Conservation (phyloP, 371 early-diverging fungal genomes). For the Apophysomyces sp. region DNA sequence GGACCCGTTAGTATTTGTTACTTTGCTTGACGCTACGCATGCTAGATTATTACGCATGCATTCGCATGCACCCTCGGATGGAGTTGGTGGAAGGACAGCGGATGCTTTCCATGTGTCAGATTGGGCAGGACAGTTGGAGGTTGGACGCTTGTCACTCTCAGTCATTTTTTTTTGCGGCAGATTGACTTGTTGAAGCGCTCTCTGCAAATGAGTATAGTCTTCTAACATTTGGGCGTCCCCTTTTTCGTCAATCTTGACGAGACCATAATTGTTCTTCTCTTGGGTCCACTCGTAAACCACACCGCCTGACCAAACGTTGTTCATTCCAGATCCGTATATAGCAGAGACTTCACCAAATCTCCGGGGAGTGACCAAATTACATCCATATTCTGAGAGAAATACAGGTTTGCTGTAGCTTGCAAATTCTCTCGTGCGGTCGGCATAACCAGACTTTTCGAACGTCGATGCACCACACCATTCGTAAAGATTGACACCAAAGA, state of each 20-base stretch:
- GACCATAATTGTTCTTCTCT: constrained; percentile 77
- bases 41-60: constrained; percentile 67
- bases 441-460: constrained; percentile 60
- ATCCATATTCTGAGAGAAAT: constrained; percentile 67
- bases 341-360: constrained; percentile 60
- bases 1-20: constrained; percentile 21
- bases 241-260: constrained; percentile 55
- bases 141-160: constrained; percentile 26
- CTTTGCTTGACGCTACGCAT: constrained; percentile 56
- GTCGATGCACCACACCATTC: constrained; percentile 63
- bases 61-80: constrained; percentile 63
- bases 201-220: constrained; percentile 51
- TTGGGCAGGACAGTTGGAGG: constrained; percentile 55
- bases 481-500: constrained; percentile 74
- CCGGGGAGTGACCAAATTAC: constrained; percentile 57
- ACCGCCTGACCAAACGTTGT: constrained; percentile 68
- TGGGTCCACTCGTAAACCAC: constrained; percentile 82
- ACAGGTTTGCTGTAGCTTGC: constrained; percentile 57
- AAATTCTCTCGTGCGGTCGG: constrained; percentile 57
- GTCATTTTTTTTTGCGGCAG: constrained; percentile 54
- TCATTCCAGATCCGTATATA: constrained; percentile 73
- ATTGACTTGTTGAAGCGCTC: constrained; percentile 30
- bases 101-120: constrained; percentile 60
- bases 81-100: constrained; percentile 64
- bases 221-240: constrained; percentile 38